Evolutionary conservation across 75 land plant genomes (phyloP).

Genomic region (Cunninghamia lanceolata): DNA sequence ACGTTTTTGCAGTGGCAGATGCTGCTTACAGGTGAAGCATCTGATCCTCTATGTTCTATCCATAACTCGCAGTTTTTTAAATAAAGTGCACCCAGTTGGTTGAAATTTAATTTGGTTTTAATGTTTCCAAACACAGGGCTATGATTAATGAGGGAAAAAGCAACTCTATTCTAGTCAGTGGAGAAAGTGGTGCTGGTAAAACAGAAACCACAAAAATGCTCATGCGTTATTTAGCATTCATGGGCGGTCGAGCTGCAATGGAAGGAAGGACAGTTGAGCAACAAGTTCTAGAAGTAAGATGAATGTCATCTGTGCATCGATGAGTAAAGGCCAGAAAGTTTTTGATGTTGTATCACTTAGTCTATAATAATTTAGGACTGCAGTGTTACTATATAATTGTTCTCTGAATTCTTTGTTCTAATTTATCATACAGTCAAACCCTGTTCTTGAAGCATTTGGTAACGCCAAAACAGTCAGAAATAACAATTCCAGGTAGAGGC

Average conservation of each 20-base stretch:
- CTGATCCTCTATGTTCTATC: not conserved
- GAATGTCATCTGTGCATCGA: not conserved
- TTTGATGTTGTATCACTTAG: not conserved
- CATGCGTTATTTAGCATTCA: conserved; percentile 88
- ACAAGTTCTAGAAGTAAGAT: conserved; percentile 88
- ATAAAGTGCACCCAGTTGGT: not conserved
- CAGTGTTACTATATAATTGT: not conserved
- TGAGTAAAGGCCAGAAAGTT: not conserved
- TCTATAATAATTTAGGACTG: not conserved
- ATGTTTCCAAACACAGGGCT: conserved; percentile 44
- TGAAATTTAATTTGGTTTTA: not conserved
- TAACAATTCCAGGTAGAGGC: conserved; percentile 78
- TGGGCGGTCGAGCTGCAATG: conserved; percentile 77
- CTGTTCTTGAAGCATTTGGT: conserved; percentile 95
- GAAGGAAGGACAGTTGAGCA: conserved; percentile 94
- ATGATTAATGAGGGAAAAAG: conserved; percentile 89
- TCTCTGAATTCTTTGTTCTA: not conserved
- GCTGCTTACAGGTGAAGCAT: conserved; percentile 69
- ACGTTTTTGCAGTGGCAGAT: conserved; percentile 98
- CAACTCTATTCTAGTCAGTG: conserved; percentile 82
- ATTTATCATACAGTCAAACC: conserved; percentile 74
- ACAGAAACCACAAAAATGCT: conserved; percentile 87
- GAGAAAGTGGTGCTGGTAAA: conserved; percentile 85
- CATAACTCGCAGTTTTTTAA: not conserved
- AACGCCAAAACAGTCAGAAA: conserved; percentile 74